Conservation (phyloP, 2,329 filamentous ascomycete species). For the Scleromitrula shiraiana region DNA sequence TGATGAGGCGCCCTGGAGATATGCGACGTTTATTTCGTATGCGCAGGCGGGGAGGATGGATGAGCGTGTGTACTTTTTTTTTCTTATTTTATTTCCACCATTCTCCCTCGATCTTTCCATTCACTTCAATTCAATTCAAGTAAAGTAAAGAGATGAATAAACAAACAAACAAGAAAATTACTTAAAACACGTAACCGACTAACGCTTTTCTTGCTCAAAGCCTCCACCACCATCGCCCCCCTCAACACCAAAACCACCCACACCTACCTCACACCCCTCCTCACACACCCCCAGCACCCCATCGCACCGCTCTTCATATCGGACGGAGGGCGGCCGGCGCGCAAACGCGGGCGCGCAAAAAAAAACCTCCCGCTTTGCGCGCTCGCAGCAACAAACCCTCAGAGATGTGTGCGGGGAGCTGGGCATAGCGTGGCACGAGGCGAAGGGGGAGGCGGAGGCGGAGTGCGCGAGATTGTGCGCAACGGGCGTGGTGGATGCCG, state of each 20-base stretch:
- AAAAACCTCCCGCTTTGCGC: neutral
- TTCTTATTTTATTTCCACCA: neutral
- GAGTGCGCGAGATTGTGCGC: conserved; percentile 81
- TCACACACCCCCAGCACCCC: too few relatives aligned
- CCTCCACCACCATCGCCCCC: too few relatives aligned
- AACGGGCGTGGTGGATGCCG: conserved; percentile 76
- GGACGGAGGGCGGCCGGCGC: conserved; percentile 59
- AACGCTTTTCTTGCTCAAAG: too few relatives aligned
- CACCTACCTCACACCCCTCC: too few relatives aligned
- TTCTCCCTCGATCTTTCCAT: neutral
- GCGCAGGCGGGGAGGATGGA: conserved; percentile 59
- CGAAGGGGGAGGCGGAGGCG: conserved; percentile 88
- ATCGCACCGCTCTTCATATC: neutral
- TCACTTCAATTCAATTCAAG: too few relatives aligned
- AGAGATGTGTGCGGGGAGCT: conserved; percentile 62
- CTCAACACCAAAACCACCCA: too few relatives aligned
- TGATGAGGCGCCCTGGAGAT: conserved; percentile 92
- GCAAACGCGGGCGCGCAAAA: neutral
- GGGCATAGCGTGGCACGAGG: conserved; percentile 72
- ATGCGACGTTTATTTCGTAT: conserved; percentile 61
- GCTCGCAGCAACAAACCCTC: conserved; percentile 9
- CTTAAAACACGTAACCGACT: too few relatives aligned
- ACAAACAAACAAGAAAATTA: too few relatives aligned
- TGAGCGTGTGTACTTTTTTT: neutral
- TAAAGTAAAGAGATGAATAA: too few relatives aligned